These are phyloP conservation scores for Cyberlindnera mycetangii DNA, from an alignment of 805 yeast genomes.

Conservation along the genomic window DNA sequence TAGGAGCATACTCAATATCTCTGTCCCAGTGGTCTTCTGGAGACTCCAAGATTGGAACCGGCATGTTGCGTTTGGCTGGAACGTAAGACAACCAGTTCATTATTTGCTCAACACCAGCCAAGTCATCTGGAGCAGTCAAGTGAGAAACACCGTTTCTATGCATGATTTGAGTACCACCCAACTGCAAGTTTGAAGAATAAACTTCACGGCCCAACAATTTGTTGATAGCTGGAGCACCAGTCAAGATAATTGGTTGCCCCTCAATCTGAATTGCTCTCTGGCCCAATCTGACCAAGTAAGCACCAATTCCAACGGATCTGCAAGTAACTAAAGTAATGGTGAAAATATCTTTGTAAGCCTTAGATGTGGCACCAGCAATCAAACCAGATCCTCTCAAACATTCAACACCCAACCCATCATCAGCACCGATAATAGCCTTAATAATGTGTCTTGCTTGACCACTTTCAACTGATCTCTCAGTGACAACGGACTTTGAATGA, in stretches of 20 bases:
- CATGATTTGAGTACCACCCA: conserved; percentile 99
- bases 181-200: conserved; percentile 92
- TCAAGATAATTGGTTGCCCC: conserved; percentile 96
- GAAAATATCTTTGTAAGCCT: conserved; percentile 96
- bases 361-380: conserved; percentile 98
- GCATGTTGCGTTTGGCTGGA: conserved; percentile 86
- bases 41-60: conserved; percentile 83
- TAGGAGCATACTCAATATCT: conserved; percentile 78
- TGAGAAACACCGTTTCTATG: conserved; percentile 98
- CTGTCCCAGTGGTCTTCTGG: conserved; percentile 88
- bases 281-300: conserved; percentile 95
- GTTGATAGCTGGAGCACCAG: conserved; percentile 99
- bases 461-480: conserved; percentile 77
- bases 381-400: conserved; percentile 97
- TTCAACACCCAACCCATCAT: conserved; percentile 97
- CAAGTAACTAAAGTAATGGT: conserved; percentile 98
- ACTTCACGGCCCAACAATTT: conserved; percentile 96
- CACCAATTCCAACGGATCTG: conserved; percentile 99
- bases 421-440: conserved; percentile 85
- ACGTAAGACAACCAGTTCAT: conserved; percentile 94
- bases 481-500: conserved; percentile 57
- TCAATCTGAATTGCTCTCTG: conserved; percentile 98
- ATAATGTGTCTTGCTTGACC: conserved; percentile 84
- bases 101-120: conserved; percentile 93
- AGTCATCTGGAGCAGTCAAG: conserved; percentile 92